phyloP scores from a whole-genome alignment of 805 yeast genomes.

The Allodekkera sacchari region DNA sequence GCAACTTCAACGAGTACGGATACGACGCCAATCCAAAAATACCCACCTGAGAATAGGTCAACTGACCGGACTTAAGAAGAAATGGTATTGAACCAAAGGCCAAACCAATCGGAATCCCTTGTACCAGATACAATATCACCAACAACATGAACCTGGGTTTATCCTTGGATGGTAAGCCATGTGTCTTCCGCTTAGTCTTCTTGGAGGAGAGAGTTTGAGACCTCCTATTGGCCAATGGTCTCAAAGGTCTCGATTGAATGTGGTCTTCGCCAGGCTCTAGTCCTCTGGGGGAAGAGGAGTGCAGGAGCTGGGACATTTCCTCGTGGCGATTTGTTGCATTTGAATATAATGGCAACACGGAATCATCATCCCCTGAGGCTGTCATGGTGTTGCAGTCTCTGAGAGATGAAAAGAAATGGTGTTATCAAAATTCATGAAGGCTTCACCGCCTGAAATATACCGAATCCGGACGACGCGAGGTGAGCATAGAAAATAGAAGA shows the following conservation, averaged over 20 bases:
- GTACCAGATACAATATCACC: slow-evolving; percentile 70
- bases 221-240: neutral
- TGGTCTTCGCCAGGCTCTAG: slow-evolving; percentile 3
- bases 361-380: neutral
- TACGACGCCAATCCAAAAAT: slow-evolving; percentile 86
- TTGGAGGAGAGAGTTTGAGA: neutral
- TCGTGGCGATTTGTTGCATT: slow-evolving; percentile 15
- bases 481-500: too few species aligned
- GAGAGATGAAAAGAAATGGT: too few species aligned
- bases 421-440: too few species aligned
- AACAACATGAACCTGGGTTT: slow-evolving; percentile 68
- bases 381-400: too few species aligned
- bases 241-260: slow-evolving; percentile 1
- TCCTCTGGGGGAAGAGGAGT: slow-evolving; percentile 9
- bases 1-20: slow-evolving; percentile 84
- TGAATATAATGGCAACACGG: slow-evolving; percentile 9
- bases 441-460: too few species aligned
- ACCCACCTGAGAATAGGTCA: slow-evolving; percentile 85
- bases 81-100: slow-evolving; percentile 95
- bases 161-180: slow-evolving; percentile 35
- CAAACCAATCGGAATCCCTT: slow-evolving; percentile 95
- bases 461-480: too few species aligned
- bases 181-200: neutral
- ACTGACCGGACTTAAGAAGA: slow-evolving; percentile 63
- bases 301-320: slow-evolving; percentile 5